Percentiles rank a stretch among this genome's conserved stretches.
phyloP scores from a whole-genome alignment of 2,329 filamentous ascomycete genomes.

The Trichophyton simii region DNA sequence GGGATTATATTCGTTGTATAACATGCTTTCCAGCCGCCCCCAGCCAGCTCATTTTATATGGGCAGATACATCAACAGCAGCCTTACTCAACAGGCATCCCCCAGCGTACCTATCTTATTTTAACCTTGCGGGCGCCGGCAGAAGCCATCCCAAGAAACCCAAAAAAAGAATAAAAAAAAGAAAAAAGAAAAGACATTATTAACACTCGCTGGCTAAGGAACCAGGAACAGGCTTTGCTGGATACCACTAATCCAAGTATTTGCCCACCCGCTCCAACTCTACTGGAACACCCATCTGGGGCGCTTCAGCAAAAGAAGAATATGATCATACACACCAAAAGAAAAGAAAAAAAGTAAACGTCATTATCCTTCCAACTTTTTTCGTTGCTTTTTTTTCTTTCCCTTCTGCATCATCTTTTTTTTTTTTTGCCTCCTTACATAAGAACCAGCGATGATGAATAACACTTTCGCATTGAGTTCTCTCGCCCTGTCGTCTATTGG shows the following conservation, averaged over 20 bases:
- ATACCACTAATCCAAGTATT: background rate
- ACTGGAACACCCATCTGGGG: background rate
- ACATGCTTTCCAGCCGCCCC: background rate
- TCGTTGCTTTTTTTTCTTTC: background rate
- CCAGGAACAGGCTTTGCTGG: constrained; percentile 1
- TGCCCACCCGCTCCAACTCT: background rate
- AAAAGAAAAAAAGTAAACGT: background rate
- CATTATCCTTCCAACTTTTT: background rate
- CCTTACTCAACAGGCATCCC: background rate
- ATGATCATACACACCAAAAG: background rate
- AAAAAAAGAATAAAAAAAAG: background rate
- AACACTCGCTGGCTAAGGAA: background rate
- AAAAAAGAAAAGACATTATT: background rate
- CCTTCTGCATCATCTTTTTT: background rate
- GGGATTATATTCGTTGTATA: background rate
- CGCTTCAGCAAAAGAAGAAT: background rate
- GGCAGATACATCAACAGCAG: background rate
- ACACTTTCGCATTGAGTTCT: background rate
- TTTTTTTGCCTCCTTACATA: background rate
- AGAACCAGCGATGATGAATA: too few relatives aligned
- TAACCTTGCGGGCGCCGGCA: background rate
- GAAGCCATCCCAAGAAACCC: background rate
- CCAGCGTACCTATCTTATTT: background rate
- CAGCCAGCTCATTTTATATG: background rate
- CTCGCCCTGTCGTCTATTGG: background rate